Conservation (phyloP, 1,284 basidiomycete genomes). For the Stereum hirsutum region DNA sequence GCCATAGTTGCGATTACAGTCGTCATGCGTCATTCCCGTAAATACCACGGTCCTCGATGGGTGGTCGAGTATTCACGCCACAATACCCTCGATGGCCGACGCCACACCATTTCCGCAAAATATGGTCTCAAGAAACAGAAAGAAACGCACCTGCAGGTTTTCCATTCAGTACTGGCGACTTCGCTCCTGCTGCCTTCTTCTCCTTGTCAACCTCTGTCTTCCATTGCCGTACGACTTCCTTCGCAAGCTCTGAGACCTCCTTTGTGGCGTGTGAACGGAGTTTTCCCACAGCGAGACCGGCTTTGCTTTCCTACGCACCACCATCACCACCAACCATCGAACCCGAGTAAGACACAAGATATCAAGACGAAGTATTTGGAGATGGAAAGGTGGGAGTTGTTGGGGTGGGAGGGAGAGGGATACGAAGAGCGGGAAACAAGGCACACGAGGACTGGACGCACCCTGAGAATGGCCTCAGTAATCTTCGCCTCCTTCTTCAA, state of each 20-base stretch:
- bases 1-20: too few relatives aligned
- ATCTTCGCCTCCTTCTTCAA: conserved; percentile 77
- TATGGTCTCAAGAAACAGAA: too few relatives aligned
- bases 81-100: too few relatives aligned
- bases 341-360: background rate
- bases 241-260: conserved; percentile 76
- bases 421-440: too few relatives aligned
- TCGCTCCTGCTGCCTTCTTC: conserved; percentile 36
- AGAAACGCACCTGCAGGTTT: conserved; percentile 31
- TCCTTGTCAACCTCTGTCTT: conserved; percentile 79
- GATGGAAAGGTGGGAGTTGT: background rate
- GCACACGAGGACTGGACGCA: conserved; percentile 38
- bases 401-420: too few relatives aligned
- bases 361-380: background rate
- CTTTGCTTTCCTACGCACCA: conserved; percentile 73
- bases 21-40: too few relatives aligned
- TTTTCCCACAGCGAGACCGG: conserved; percentile 89
- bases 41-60: too few relatives aligned
- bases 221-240: conserved; percentile 92
- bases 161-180: conserved; percentile 12
- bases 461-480: conserved; percentile 83
- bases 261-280: conserved; percentile 69
- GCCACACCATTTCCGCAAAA: too few relatives aligned
- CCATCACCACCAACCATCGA: background rate
- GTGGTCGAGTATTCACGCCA: too few relatives aligned